A percentile compares a stretch with the other conserved stretches of the same genome.
Evolutionary conservation across 2,329 filamentous ascomycete species (phyloP).

Genomic region (Furcasterigmium furcatum): DNA sequence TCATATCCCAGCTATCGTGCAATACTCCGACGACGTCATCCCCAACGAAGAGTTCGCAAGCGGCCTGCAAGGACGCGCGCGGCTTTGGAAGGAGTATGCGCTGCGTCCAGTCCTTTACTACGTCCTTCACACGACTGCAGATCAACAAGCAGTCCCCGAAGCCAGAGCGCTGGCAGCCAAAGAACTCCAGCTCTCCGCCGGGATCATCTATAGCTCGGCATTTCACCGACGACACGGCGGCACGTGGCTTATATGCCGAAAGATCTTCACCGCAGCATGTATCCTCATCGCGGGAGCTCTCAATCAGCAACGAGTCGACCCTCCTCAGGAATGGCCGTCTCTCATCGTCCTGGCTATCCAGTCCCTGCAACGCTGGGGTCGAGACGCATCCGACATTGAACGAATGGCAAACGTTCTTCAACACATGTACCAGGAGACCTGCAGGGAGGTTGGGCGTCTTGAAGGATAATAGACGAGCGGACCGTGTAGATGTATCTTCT

Average conservation of each 20-base stretch:
- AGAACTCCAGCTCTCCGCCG: constrained; percentile 7
- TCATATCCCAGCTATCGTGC: constrained; percentile 9
- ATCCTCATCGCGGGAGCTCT: constrained; percentile 7
- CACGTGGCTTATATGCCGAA: constrained; percentile 9
- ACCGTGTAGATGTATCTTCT: too few relatives aligned
- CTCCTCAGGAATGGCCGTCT: constrained; percentile 1
- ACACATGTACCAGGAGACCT: neutral
- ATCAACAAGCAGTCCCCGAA: neutral
- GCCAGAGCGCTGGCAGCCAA: constrained; percentile 7
- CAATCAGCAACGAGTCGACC: neutral
- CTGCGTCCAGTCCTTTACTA: constrained; percentile 12
- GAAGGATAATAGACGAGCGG: too few relatives aligned
- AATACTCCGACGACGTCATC: constrained; percentile 3
- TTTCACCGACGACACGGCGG: constrained; percentile 11
- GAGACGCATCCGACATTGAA: neutral
- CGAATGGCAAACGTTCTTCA: neutral
- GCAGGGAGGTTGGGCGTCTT: too few relatives aligned
- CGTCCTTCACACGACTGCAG: constrained; percentile 6
- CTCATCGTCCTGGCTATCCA: neutral
- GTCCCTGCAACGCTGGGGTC: neutral
- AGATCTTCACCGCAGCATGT: constrained; percentile 4
- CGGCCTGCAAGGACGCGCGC: constrained; percentile 9
- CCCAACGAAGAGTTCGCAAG: constrained; percentile 11
- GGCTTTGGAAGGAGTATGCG: constrained; percentile 11
- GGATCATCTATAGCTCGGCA: neutral